A percentile compares a stretch with the other conserved stretches of the same genome.
These are phyloP conservation scores for Monosporascus ibericus DNA, from an alignment of 2,329 filamentous ascomycete species.

Conservation along the genomic window DNA sequence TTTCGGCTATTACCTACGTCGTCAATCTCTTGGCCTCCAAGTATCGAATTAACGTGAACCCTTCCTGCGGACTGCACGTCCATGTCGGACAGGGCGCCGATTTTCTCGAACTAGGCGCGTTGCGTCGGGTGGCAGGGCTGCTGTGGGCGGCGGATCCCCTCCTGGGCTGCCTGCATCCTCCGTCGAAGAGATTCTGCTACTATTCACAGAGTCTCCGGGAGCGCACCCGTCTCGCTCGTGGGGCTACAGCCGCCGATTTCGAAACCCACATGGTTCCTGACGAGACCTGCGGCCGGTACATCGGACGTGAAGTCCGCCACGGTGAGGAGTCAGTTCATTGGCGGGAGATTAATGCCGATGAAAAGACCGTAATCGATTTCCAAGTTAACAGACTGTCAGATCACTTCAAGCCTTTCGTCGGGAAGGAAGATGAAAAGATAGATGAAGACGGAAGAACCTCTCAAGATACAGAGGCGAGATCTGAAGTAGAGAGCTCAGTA, in stretches of 20 bases:
- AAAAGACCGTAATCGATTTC: conserved; percentile 1
- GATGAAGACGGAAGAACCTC: no score
- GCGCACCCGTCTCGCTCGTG: conserved; percentile 1
- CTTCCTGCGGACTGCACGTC: conserved; percentile 12
- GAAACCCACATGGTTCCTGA: neutral
- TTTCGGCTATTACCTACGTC: conserved; percentile 5
- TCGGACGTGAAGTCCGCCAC: conserved; percentile 3
- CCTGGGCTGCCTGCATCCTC: conserved; percentile 7
- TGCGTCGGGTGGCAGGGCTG: conserved; percentile 8
- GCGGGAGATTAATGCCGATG: neutral
- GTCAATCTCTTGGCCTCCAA: conserved; percentile 3
- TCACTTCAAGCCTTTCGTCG: conserved; percentile 6
- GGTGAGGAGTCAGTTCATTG: conserved; percentile 10
- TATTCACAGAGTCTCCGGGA: neutral
- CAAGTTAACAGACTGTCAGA: conserved; percentile 1
- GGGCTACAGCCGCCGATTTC: neutral
- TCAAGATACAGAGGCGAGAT: no score
- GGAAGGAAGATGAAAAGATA: no score
- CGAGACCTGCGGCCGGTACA: conserved; percentile 1
- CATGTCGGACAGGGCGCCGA: conserved; percentile 13
- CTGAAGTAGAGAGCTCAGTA: no score
- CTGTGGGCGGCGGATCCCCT: conserved; percentile 10
- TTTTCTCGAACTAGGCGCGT: conserved; percentile 1
- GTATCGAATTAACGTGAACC: conserved; percentile 7
- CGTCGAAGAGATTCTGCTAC: conserved; percentile 1